Percentiles rank a stretch among this genome's conserved stretches.
Conservation (phyloP, 805 yeast genomes). For the Pichia pseudocactophila region DNA sequence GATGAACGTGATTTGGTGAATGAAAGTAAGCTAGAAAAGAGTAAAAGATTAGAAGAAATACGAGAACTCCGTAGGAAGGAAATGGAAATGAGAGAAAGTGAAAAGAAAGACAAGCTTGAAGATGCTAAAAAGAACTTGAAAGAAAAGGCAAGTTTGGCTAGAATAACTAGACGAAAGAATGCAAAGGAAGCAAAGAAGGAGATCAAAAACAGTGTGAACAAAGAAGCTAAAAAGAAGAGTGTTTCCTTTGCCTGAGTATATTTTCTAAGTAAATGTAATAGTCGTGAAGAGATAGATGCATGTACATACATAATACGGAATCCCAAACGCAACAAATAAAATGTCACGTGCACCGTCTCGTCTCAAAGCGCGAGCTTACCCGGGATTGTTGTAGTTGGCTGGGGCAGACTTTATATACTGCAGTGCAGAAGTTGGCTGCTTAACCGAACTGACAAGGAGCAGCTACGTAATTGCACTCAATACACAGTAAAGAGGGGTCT, state of each 20-base stretch:
- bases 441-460: too few species aligned
- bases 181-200: conserved; percentile 27
- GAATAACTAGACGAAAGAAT: conserved; percentile 57
- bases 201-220: conserved; percentile 16
- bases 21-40: conserved; percentile 85
- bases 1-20: conserved; percentile 69
- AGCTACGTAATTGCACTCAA: too few species aligned
- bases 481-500: too few species aligned
- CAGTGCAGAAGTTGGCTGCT: too few species aligned
- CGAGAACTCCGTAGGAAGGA: conserved; percentile 82
- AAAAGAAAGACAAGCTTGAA: conserved; percentile 59
- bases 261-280: too few species aligned
- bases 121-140: conserved; percentile 70
- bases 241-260: conserved; percentile 40
- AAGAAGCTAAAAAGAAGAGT: conserved; percentile 30
- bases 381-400: too few species aligned
- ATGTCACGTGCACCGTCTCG: too few species aligned
- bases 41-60: conserved; percentile 81
- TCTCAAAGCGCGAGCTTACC: too few species aligned
- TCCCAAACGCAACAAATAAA: too few species aligned
- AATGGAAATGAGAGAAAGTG: conserved; percentile 73
- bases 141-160: conserved; percentile 61
- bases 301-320: too few species aligned
- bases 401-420: too few species aligned
- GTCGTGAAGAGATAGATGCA: too few species aligned